Conservation (phyloP, 176 grass and related monocot genomes). For the Zizania latifolia region DNA sequence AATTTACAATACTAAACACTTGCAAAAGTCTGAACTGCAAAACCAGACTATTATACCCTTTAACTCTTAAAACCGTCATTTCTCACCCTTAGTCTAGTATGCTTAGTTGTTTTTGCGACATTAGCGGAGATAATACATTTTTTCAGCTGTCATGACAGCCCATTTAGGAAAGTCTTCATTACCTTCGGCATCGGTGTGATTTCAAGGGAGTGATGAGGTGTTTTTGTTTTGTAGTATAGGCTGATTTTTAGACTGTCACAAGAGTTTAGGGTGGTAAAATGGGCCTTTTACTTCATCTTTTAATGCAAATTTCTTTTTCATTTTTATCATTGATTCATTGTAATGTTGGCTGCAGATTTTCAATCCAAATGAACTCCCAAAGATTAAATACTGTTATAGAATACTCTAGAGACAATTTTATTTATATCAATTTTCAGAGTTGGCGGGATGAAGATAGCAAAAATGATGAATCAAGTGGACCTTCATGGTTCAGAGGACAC, state of each 20-base stretch:
- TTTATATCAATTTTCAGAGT: conserved; percentile 46
- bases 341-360: not conserved
- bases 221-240: not conserved
- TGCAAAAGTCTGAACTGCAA: not conserved
- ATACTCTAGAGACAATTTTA: conserved; percentile 11
- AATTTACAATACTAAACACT: no score
- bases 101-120: no score
- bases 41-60: not conserved
- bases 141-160: not conserved
- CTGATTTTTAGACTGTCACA: no score
- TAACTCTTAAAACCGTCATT: not conserved
- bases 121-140: not conserved
- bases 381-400: conserved; percentile 16
- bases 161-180: not conserved
- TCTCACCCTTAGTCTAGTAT: not conserved
- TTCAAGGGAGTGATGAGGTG: no score
- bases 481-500: conserved; percentile 83
- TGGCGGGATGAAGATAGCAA: conserved; percentile 71
- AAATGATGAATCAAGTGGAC: conserved; percentile 35
- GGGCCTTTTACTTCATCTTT: not conserved
- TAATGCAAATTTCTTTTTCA: not conserved
- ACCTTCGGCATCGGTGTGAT: not conserved
- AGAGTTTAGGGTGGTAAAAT: not conserved
- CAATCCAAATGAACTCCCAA: not conserved
- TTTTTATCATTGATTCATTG: not conserved